A percentile compares a stretch with the other conserved stretches of the same genome.
These are phyloP conservation scores for Psilocybe subaeruginosa DNA, from an alignment of 768 basidiomycete genomes.

Conservation along the genomic window DNA sequence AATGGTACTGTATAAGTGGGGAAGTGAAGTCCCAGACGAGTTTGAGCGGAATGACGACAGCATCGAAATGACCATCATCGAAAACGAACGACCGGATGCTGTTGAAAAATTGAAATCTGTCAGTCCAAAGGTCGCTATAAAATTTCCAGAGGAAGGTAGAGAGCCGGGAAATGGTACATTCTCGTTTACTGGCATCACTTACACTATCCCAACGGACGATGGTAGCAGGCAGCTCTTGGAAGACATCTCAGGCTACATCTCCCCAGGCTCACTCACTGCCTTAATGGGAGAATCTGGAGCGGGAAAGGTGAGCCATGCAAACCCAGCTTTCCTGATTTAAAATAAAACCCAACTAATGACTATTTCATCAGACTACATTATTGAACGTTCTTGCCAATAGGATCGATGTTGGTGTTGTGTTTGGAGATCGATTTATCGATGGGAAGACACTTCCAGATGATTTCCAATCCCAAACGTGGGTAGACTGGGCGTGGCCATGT, in stretches of 20 bases:
- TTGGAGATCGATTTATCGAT: constrained; percentile 57
- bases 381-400: constrained; percentile 61
- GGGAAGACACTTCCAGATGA: constrained; percentile 52
- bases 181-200: constrained; percentile 76
- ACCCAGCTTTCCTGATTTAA: neutral
- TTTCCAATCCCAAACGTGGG: constrained; percentile 62
- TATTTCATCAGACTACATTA: constrained; percentile 49
- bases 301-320: constrained; percentile 41
- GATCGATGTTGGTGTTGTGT: constrained; percentile 45
- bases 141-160: neutral
- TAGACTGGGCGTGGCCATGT: neutral
- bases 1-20: constrained; percentile 69
- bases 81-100: neutral
- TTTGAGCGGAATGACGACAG: neutral
- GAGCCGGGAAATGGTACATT: constrained; percentile 51
- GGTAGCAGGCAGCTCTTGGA: constrained; percentile 53
- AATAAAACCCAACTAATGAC: too few relatives aligned
- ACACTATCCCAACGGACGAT: constrained; percentile 60
- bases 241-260: constrained; percentile 79
- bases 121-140: neutral
- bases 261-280: constrained; percentile 78
- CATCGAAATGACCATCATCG: neutral
- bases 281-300: constrained; percentile 65
- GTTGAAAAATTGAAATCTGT: neutral
- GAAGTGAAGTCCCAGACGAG: constrained; percentile 26